Conservation (phyloP, 2,329 filamentous ascomycete genomes). For the Ascochyta clinopodiicola region DNA sequence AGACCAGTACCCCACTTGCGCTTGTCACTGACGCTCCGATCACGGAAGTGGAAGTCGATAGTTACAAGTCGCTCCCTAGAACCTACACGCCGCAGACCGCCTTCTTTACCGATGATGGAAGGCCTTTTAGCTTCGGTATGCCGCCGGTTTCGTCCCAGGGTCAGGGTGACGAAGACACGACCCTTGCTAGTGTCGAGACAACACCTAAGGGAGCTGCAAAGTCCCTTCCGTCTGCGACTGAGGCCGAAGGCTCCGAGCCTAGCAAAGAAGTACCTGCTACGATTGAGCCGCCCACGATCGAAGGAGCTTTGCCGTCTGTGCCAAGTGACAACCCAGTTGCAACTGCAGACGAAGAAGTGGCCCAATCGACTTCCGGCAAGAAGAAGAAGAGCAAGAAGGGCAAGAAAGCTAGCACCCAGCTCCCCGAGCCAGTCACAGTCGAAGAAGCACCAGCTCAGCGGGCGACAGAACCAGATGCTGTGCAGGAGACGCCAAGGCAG, state of each 20-base stretch:
- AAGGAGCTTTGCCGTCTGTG: not conserved
- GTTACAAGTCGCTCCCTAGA: not conserved
- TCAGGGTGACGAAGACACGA: not conserved
- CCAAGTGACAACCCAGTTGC: not conserved
- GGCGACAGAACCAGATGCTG: not conserved
- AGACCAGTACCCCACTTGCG: not conserved
- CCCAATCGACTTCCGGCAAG: not conserved
- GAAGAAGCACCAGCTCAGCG: not conserved
- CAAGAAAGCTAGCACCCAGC: slow-evolving; percentile 27
- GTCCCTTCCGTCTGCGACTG: not conserved
- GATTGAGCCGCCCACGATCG: not conserved
- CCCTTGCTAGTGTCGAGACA: not conserved
- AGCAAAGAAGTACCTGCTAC: not conserved
- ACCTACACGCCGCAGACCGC: slow-evolving; percentile 17
- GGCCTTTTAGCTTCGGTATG: slow-evolving; percentile 6
- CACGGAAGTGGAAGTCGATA: not conserved
- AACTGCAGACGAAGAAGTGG: not conserved
- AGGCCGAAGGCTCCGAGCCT: not conserved
- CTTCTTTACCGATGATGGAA: slow-evolving; percentile 17
- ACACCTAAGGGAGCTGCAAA: not conserved
- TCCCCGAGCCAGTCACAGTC: not conserved
- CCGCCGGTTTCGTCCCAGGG: not conserved
- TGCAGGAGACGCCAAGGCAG: not conserved
- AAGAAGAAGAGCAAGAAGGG: slow-evolving; percentile 29
- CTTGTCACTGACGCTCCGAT: not conserved